Evolutionary conservation across 306 rosid genomes (phyloP), one percentile per base, ranked within the genome.

Genomic region (Quercus rubra): DNA sequence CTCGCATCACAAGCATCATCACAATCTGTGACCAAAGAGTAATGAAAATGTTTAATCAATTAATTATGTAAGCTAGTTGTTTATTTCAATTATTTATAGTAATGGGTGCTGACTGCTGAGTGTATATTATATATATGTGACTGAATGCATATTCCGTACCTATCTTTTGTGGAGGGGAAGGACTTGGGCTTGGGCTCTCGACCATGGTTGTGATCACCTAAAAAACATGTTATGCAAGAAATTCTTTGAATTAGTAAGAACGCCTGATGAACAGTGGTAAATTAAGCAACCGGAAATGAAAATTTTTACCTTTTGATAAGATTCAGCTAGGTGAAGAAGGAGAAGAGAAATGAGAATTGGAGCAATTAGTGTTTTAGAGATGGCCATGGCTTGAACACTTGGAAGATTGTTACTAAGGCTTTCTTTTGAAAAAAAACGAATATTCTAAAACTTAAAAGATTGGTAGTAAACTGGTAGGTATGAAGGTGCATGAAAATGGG

Each of bases 1-100:
- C 97, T 83, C 8, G 67, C 81, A 1, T 25, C 76, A 76, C 97
- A 91, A 54, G 85, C 87, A 41, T 73, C 86, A 1, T 35, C 83
- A 46, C 94, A 88, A 61, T 87, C 96, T 92, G 84, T 4, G 27
- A 30, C 1, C 6, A 21, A 77, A 52, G 27, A 64, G 28, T 27
- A 55, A 7, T 77, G 52, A 49, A 49, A 49, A 11, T 49, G 54
- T 49, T 49, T 49, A 49, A 49, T 49, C 54, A 49, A 49, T 49
- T 49, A 49, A 49, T 49, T 49, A 49, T 10, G 46, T 41, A 41
- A 23, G 23, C 46, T 41, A 41, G 17, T 49, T 49, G 54, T 49
- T 13, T 49, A 49, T 49, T 12, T 49, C 4, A 49, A 12, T 49
- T 12, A 49, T 14, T 59, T 23, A 59, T 25, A 23, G 23, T 19